Percentiles rank a stretch among this genome's conserved stretches.
Evolutionary conservation across 2,329 filamentous ascomycete genomes (phyloP).

Genomic region (Harringtonia aguacate): DNA sequence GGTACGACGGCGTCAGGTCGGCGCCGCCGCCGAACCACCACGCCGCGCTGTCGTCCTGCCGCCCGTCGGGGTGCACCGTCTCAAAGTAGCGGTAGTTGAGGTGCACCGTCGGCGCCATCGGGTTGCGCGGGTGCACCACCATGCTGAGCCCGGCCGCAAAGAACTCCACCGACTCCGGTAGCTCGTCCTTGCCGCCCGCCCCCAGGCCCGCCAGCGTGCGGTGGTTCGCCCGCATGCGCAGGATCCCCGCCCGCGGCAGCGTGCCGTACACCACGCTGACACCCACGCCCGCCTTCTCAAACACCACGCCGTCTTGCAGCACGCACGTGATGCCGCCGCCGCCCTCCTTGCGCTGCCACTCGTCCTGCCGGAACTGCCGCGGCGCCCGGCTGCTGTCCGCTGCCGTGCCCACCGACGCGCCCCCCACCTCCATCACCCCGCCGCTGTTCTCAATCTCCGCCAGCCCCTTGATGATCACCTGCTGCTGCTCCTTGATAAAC

Average conservation of each 20-base stretch:
- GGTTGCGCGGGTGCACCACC: slow-evolving; percentile 87
- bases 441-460: slow-evolving; percentile 46
- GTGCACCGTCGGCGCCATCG: slow-evolving; percentile 95
- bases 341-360: slow-evolving; percentile 78
- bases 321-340: slow-evolving; percentile 93
- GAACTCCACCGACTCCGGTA: slow-evolving; percentile 75
- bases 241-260: slow-evolving; percentile 75
- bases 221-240: slow-evolving; percentile 90
- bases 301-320: slow-evolving; percentile 89
- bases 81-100: slow-evolving; percentile 99
- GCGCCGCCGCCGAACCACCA: slow-evolving; percentile 99
- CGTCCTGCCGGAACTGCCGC: slow-evolving; percentile 60
- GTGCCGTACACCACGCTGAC: slow-evolving; percentile 91
- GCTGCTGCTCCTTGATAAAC: slow-evolving; percentile 88
- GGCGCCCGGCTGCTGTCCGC: slow-evolving; percentile 53
- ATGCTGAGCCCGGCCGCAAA: slow-evolving; percentile 90
- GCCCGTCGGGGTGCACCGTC: slow-evolving; percentile 75
- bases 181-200: slow-evolving; percentile 21
- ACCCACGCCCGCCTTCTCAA: slow-evolving; percentile 95
- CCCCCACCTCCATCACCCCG: slow-evolving; percentile 6
- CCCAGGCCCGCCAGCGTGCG: slow-evolving; percentile 80
- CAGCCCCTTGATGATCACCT: slow-evolving; percentile 73
- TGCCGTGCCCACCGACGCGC: slow-evolving; percentile 5
- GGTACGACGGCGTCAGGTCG: slow-evolving; percentile 84
- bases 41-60: slow-evolving; percentile 59